Conservation (phyloP, 2,329 filamentous ascomycete species). For the Colletotrichum sp. region DNA sequence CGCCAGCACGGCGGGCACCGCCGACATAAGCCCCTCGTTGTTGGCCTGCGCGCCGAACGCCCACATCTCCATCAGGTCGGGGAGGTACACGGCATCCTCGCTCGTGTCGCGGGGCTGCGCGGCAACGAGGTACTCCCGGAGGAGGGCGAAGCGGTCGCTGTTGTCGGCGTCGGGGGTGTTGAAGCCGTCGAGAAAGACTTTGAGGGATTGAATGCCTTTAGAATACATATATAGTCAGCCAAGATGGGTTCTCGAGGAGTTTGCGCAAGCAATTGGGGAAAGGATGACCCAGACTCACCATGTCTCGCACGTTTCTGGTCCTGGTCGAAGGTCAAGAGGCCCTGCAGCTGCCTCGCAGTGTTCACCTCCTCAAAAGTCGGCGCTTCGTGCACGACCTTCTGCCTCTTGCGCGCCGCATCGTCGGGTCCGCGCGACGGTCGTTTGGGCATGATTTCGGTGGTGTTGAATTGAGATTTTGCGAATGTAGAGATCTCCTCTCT, state of each 20-base stretch:
- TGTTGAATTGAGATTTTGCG: neutral
- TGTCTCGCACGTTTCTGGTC: slow-evolving; percentile 71
- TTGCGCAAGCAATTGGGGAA: neutral
- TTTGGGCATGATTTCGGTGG: slow-evolving; percentile 46
- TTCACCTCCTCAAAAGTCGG: slow-evolving; percentile 66
- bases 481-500: neutral
- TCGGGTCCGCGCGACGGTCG: slow-evolving; percentile 44
- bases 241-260: neutral
- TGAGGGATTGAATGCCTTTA: slow-evolving; percentile 71
- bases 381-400: slow-evolving; percentile 60
- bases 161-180: slow-evolving; percentile 54
- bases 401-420: slow-evolving; percentile 54
- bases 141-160: slow-evolving; percentile 58
- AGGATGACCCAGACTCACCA: slow-evolving; percentile 45
- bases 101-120: slow-evolving; percentile 51
- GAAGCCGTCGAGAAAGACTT: slow-evolving; percentile 73
- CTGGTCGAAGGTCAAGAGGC: slow-evolving; percentile 74
- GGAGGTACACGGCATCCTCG: slow-evolving; percentile 66
- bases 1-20: slow-evolving; percentile 80
- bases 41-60: slow-evolving; percentile 79
- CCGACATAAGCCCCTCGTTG: slow-evolving; percentile 81
- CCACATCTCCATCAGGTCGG: slow-evolving; percentile 88
- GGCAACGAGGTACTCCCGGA: slow-evolving; percentile 71
- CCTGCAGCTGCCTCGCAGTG: slow-evolving; percentile 69
- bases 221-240: rapidly evolving